phyloP scores from a whole-genome alignment of 2,329 filamentous ascomycete species.

The Phialophora macrospora region DNA sequence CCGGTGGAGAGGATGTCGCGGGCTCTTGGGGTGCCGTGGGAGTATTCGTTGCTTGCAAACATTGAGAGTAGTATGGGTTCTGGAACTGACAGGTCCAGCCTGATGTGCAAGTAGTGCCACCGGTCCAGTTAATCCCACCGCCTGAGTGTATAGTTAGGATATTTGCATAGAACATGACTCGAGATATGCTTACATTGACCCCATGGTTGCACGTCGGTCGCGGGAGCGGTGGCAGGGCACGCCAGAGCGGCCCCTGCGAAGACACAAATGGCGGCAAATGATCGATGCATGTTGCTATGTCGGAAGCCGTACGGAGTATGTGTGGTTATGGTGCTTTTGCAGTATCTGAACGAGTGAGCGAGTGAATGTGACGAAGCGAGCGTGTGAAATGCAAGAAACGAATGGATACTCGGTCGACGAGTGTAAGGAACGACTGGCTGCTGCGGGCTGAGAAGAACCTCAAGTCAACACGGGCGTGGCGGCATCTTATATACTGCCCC shows the following conservation, averaged over 20 bases:
- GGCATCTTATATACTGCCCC: slow-evolving; percentile 6
- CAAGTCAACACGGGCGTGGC: background rate
- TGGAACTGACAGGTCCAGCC: slow-evolving; percentile 44
- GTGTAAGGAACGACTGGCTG: slow-evolving; percentile 28
- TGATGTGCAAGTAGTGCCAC: slow-evolving; percentile 44
- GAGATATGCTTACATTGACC: slow-evolving; percentile 30
- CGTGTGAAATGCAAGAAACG: slow-evolving; percentile 24
- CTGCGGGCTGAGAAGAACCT: slow-evolving; percentile 13
- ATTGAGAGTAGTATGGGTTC: slow-evolving; percentile 49
- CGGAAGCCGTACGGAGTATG: background rate
- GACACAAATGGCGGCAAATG: slow-evolving; percentile 16
- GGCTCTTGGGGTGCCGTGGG: slow-evolving; percentile 9
- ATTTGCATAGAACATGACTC: background rate
- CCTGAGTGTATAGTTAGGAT: slow-evolving; percentile 28
- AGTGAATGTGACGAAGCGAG: slow-evolving; percentile 6
- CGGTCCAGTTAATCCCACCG: slow-evolving; percentile 45
- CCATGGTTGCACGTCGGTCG: slow-evolving; percentile 24
- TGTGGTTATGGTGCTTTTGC: background rate
- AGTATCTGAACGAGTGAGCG: slow-evolving; percentile 3
- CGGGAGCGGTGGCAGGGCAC: slow-evolving; percentile 13
- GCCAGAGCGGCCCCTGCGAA: slow-evolving; percentile 25
- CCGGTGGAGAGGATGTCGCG: slow-evolving; percentile 10
- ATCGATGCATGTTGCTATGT: slow-evolving; percentile 26
- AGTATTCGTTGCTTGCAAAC: slow-evolving; percentile 36
- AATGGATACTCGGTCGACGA: slow-evolving; percentile 33